Evolutionary conservation across 2,329 filamentous ascomycete genomes (phyloP).

Genomic region (Diaporthe citrichinensis): DNA sequence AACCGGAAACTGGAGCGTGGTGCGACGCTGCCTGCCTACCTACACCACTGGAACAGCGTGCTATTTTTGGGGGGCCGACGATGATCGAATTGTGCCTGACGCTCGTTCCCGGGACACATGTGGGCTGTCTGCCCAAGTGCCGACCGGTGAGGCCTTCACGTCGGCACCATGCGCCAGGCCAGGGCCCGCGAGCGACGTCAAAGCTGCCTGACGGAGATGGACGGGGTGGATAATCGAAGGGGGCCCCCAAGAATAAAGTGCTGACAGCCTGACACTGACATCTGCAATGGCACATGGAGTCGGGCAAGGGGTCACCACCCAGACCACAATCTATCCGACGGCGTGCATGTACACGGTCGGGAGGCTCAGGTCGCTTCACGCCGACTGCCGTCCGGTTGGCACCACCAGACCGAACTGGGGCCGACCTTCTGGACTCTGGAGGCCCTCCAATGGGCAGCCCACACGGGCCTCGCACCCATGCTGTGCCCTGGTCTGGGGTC

Average conservation of each 20-base stretch:
- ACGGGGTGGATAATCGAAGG: neutral
- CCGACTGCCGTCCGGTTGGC: constrained; percentile 33
- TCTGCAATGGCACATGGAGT: constrained; percentile 31
- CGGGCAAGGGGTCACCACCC: constrained; percentile 15
- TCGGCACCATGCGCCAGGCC: neutral
- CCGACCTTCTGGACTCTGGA: neutral
- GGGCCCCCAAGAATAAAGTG: constrained; percentile 8
- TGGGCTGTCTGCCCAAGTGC: constrained; percentile 33
- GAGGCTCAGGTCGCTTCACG: constrained; percentile 33
- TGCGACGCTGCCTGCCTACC: constrained; percentile 19
- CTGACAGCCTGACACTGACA: constrained; percentile 37
- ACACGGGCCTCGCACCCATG: neutral
- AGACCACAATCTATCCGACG: neutral
- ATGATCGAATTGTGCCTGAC: neutral
- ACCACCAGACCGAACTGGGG: constrained; percentile 23
- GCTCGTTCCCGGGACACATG: neutral
- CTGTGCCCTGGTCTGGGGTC: constrained; percentile 3
- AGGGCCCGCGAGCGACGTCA: constrained; percentile 4
- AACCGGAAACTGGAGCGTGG: constrained; percentile 37
- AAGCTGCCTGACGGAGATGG: constrained; percentile 28
- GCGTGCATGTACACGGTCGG: constrained; percentile 8
- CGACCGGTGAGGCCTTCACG: constrained; percentile 22
- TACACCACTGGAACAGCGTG: neutral
- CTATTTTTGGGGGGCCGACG: constrained; percentile 28
- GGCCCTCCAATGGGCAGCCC: constrained; percentile 12